Conservation (phyloP, 208 protist genomes). For the Lotmaria passim region DNA sequence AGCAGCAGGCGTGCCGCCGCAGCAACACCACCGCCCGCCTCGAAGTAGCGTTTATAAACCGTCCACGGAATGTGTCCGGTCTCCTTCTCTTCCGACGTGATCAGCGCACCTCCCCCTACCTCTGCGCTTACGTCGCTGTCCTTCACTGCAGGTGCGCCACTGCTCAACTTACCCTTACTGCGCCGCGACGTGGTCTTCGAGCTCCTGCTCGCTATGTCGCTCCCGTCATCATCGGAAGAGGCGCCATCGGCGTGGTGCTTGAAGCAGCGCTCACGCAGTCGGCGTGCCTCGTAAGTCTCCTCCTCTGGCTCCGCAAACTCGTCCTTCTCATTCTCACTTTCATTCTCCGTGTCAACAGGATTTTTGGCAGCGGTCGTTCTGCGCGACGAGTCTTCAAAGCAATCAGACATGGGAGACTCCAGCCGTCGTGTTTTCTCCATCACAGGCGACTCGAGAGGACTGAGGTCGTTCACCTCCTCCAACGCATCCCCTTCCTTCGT, state of each 20-base stretch:
- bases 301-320: not conserved
- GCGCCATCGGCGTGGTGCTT: not conserved
- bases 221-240: not conserved
- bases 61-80: constrained; percentile 51
- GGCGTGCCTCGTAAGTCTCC: not conserved
- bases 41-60: constrained; percentile 59
- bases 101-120: constrained; percentile 33
- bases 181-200: not conserved
- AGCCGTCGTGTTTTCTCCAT: not conserved
- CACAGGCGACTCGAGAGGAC: not conserved
- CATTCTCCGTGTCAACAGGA: not conserved
- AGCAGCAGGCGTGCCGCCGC: constrained; percentile 27
- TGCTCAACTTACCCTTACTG: not conserved
- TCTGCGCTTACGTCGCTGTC: constrained; percentile 3
- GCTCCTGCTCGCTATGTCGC: too few relatives aligned
- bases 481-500: not conserved
- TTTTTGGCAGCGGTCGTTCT: not conserved
- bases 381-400: not conserved
- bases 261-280: not conserved
- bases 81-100: constrained; percentile 68
- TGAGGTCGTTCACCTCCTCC: constrained; percentile 3
- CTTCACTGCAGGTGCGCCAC: not conserved
- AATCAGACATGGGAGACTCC: not conserved
- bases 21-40: constrained; percentile 38
- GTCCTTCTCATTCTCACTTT: not conserved